Base-by-base conservation (phyloP, 2,329 filamentous ascomycete genomes). In the Fusarium pilosicola region DNA sequence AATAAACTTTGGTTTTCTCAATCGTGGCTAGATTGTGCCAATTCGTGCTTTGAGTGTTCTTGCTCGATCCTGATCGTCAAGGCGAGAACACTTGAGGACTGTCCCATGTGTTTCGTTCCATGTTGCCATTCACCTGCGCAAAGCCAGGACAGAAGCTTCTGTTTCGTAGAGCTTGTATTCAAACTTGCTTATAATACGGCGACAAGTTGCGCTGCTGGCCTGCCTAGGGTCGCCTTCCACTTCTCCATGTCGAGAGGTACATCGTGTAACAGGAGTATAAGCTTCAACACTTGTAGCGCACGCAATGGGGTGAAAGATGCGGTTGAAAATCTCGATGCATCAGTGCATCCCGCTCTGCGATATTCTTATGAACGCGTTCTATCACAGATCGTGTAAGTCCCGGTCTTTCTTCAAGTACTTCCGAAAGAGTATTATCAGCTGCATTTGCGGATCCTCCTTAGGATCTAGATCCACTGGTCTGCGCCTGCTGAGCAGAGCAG, bases 361-460 rank as follows among this genome's bases (percentile, higher is more conserved):
- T 22, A 36, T 56, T 48, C 26, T 34, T 69, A 15, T 36, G 44
- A 14, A 38, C 28, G 18, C 45, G 38, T 28, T 73, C 69, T 15
- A 64, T 73, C 14, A 69, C 64, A 28, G 69, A 36, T 36, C 64
- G 55, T 38, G 41, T 48, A 57, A 72, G 26, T 9, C 36, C 42
- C 3, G 59, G 70, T 11, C 64, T 57, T 14, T 62, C 39, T 4
- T 59, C 61, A 44, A 39, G 15, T 10, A 41, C 41, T 28, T 62
- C 59, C 11, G 44, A 34, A 48, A 22, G 12, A 26, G 68, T 57
- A 39, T 45, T 55, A n/a, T 38, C 48, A 28, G 57, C n/a, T 13
- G 28, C 61, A 20, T 51, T 57, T 74, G 60, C 14, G 42, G 64
- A 18, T 73, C 71, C 6, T 70, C 48, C 30, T 74, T 52, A 13